These are phyloP conservation scores for Fusarium sp. DNA, from an alignment of 2,329 filamentous ascomycete genomes.

Conservation along the genomic window DNA sequence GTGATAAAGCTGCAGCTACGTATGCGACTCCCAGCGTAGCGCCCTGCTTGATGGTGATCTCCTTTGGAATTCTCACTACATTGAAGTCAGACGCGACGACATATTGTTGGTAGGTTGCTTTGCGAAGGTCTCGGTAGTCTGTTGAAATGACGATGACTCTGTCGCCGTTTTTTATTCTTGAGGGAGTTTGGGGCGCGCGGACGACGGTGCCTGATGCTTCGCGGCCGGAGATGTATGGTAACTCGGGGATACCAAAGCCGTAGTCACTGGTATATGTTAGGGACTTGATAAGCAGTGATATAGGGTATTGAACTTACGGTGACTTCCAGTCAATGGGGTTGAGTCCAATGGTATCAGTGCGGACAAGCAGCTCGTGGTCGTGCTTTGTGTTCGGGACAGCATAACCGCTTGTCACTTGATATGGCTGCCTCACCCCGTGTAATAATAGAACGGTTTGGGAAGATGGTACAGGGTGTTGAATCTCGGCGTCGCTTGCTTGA, in stretches of 20 bases:
- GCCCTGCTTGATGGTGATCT: slow-evolving; percentile 63
- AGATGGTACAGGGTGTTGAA: slow-evolving; percentile 16
- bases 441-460: slow-evolving; percentile 62
- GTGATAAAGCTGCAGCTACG: slow-evolving; percentile 72
- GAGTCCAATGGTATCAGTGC: slow-evolving; percentile 72
- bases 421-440: slow-evolving; percentile 61
- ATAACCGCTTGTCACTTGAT: slow-evolving; percentile 57
- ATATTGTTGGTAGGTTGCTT: slow-evolving; percentile 78
- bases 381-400: slow-evolving; percentile 54
- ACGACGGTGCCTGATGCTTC: slow-evolving; percentile 76
- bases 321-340: slow-evolving; percentile 84
- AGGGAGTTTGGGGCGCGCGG: slow-evolving; percentile 49
- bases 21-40: slow-evolving; percentile 77
- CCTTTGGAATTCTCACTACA: slow-evolving; percentile 68
- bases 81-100: slow-evolving; percentile 74
- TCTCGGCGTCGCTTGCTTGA: slow-evolving; percentile 13
- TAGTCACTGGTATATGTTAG: slow-evolving; percentile 63
- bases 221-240: slow-evolving; percentile 76
- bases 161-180: slow-evolving; percentile 67
- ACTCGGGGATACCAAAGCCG: slow-evolving; percentile 74
- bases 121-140: slow-evolving; percentile 78
- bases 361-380: slow-evolving; percentile 68
- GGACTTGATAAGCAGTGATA: background rate
- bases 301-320: slow-evolving; percentile 61
- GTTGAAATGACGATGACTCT: slow-evolving; percentile 74